Evolutionary conservation across 495 filamentous ascomycete species (phyloP), one percentile per base, ranked within the genome.

Genomic region (Penicillium cataractarum): DNA sequence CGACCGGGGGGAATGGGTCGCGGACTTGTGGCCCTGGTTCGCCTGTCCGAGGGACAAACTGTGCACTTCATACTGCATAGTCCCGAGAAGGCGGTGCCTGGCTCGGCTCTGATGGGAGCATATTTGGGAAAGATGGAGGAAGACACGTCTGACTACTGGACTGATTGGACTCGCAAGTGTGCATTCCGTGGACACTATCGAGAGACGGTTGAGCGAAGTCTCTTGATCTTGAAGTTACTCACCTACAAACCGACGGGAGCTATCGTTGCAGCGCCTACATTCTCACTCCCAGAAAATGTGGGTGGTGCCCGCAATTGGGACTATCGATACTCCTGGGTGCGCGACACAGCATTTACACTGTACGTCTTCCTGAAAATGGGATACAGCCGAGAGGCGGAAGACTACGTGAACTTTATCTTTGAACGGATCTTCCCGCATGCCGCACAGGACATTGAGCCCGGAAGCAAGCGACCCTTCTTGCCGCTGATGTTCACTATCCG

Each of bases 401-500:
- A 87, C 17, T 92, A 91, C 68, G 89, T 91, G 80, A 79, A 80
- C 48, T 92, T 91, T 72, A 90, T 92, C 65, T 88, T 83, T 71
- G 86, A 87, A 57, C 84, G 87, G 19, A 82, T 91, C 57, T 76
- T 83, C 57, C 76, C 74, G 9, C 68, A 74, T 52, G 62, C 71
- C 1, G 58, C 64, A 76, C 81, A 39, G 67, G 80, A 57, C 59
- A 70, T 33, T 21, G 76, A 62, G 75, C 82, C 60, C 72, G 84
- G 57, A 74, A 61, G 63, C 53, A 71, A 71, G 26, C 63, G 68
- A 9, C 75, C 74, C 1, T 75, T 85, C n/a, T 74, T 92, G 6
- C 89, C 89, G 17, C 90, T 92, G 67, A 92, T 92, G 89, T 90
- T 91, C 63, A 89, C 86, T 15, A 90, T 92, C 64, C 80, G 83